A percentile compares a stretch with the other conserved stretches of the same genome.
Conservation (phyloP, 257 asterid genomes). For the Osmanthus fragrans region DNA sequence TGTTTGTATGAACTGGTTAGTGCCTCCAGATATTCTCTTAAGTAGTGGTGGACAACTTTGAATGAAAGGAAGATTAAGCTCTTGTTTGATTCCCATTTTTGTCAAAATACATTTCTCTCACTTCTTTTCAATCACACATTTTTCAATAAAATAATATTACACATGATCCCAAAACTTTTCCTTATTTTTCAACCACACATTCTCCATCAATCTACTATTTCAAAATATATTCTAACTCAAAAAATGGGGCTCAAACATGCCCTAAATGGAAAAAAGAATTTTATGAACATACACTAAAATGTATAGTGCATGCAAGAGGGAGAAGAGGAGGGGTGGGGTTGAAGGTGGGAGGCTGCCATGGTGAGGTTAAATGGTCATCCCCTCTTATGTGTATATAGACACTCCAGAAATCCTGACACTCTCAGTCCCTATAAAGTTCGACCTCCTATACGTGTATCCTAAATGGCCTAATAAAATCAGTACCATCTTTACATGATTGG, state of each 20-base stretch:
- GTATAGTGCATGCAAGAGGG: neutral
- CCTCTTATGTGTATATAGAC: neutral
- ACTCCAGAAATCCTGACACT: neutral
- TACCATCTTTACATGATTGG: neutral
- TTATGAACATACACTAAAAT: neutral
- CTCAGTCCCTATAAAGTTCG: neutral
- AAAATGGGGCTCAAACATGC: no score
- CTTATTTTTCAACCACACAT: no score
- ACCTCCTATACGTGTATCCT: neutral
- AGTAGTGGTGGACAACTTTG: neutral
- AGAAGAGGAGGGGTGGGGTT: neutral
- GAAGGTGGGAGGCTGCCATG: neutral
- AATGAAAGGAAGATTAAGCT: no score
- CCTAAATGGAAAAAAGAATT: neutral
- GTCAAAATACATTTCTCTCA: no score
- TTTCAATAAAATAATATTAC: no score
- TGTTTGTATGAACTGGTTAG: neutral
- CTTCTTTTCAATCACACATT: no score
- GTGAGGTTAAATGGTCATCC: neutral
- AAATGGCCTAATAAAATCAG: neutral
- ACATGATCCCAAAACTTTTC: no score
- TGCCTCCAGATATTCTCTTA: neutral
- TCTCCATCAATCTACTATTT: no score
- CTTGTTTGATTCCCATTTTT: no score
- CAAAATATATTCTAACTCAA: no score